Base-by-base conservation (phyloP, 2,329 filamentous ascomycete species). In the Epichloe bromicola region DNA sequence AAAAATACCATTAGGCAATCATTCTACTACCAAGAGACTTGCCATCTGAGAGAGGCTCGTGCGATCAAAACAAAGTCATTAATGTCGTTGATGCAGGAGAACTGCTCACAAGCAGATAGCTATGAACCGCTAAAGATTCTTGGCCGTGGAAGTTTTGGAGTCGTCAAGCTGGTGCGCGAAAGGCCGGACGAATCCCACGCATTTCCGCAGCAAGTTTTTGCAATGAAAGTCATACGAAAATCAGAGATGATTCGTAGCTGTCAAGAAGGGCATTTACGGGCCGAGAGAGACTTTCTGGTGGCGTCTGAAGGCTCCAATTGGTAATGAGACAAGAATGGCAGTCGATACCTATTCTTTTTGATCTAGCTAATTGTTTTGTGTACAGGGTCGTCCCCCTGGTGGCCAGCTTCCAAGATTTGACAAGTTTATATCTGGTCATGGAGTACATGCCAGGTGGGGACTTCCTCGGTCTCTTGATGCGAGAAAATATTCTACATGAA, bases 371-470 rank as follows among this genome's bases (percentile, higher is more conserved):
- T 33, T 19, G 3, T 17, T 40, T 48, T 33, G 30, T 44, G 11
- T 17, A 2, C 46, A 83, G 80, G 91, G 82, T 95, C 45, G 87
- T 97, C 87, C 90, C 90, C 1, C 72, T 98, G 37, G 78, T 95
- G 48, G 77, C 87, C 47, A 93, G 88, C 61, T 97, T 97, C 57
- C 88, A 97, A 65, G 93, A 97, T 63, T 72, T 78, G 37, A 76
- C 79, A 41, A 88, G 87, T 59, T 74, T 98, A 5, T 97, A 97
- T 60, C 79, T 98, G 5, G 86, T 96, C 49, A 96, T 97, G 89
- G 90, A 97, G 53, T 98, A 95, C 63, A 96, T 96, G 88, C 85
- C 94, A 2, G 93, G 91, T 0, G 91, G 93, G 0, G 91, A 98
- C 64, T 97, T 98, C 58, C 74, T 98, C 0, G 87, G 87, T 1